These are phyloP conservation scores for Agarophyton chilense DNA, from an alignment of 23 red algal species.

Conservation along the genomic window DNA sequence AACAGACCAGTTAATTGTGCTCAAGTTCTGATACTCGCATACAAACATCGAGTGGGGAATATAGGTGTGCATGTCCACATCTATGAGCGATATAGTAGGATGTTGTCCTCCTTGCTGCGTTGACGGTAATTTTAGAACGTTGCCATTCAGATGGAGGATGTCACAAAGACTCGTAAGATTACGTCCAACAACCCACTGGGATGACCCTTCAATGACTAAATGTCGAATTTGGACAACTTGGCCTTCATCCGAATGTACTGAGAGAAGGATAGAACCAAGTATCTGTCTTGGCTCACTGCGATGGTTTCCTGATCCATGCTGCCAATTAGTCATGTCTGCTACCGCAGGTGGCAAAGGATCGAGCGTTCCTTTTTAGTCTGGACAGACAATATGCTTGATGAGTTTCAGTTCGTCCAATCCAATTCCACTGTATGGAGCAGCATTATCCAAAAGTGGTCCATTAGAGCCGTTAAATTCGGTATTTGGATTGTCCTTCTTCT, in stretches of 20 bases:
- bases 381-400: neutral
- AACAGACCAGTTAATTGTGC: too few relatives aligned
- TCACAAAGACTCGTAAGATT: slow-evolving; percentile 23
- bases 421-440: slow-evolving; percentile 13
- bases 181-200: slow-evolving; percentile 31
- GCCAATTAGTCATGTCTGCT: neutral
- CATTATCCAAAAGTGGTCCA: slow-evolving; percentile 9
- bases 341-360: neutral
- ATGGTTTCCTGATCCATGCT: neutral
- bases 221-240: neutral
- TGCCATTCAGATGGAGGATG: slow-evolving; percentile 4
- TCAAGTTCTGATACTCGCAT: too few relatives aligned
- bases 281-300: neutral
- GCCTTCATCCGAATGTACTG: neutral
- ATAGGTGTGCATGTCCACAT: too few relatives aligned
- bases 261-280: neutral
- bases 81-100: too few relatives aligned
- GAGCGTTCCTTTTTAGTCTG: neutral
- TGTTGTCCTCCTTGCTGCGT: too few relatives aligned
- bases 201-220: slow-evolving; percentile 33
- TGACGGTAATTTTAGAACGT: neutral
- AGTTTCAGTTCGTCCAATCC: neutral
- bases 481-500: neutral
- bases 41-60: too few relatives aligned
- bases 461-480: neutral